Percentiles rank a stretch among this genome's conserved stretches.
Evolutionary conservation across 352 stramenopile species (phyloP).

Genomic region (Pythium oligandrum): DNA sequence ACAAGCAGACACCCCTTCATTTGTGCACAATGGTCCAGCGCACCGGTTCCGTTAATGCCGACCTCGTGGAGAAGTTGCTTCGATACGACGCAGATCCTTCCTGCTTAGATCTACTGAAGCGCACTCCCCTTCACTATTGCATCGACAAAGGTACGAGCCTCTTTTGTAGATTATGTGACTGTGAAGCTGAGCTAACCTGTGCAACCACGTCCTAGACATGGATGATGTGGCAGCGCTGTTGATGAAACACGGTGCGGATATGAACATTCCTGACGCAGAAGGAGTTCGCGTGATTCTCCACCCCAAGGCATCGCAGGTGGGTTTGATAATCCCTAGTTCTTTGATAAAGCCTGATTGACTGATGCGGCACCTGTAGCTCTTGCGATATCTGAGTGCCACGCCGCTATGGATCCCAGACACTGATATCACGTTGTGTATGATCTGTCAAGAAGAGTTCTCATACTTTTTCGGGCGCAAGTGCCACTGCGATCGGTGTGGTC

Average conservation of each 20-base stretch:
- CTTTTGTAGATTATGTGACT: background rate
- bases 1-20: slow-evolving; percentile 74
- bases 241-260: slow-evolving; percentile 59
- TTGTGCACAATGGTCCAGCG: slow-evolving; percentile 69
- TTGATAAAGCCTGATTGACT: background rate
- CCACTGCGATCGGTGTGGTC: slow-evolving; percentile 68
- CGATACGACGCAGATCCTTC: slow-evolving; percentile 48
- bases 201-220: slow-evolving; percentile 33
- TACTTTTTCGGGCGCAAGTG: slow-evolving; percentile 71
- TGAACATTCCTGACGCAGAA: slow-evolving; percentile 65
- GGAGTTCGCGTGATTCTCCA: slow-evolving; percentile 48
- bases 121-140: slow-evolving; percentile 68
- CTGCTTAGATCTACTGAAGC: slow-evolving; percentile 64
- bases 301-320: slow-evolving; percentile 54
- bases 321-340: slow-evolving; percentile 9
- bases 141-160: slow-evolving; percentile 62
- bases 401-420: slow-evolving; percentile 61
- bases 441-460: slow-evolving; percentile 64
- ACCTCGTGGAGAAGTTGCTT: slow-evolving; percentile 62
- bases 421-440: slow-evolving; percentile 59
- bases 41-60: slow-evolving; percentile 25
- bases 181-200: background rate
- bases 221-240: slow-evolving; percentile 53
- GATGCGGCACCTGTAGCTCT: slow-evolving; percentile 21
- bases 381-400: slow-evolving; percentile 49